Base-by-base conservation (phyloP, 257 asterid genomes). In the Eustoma russellianum region DNA sequence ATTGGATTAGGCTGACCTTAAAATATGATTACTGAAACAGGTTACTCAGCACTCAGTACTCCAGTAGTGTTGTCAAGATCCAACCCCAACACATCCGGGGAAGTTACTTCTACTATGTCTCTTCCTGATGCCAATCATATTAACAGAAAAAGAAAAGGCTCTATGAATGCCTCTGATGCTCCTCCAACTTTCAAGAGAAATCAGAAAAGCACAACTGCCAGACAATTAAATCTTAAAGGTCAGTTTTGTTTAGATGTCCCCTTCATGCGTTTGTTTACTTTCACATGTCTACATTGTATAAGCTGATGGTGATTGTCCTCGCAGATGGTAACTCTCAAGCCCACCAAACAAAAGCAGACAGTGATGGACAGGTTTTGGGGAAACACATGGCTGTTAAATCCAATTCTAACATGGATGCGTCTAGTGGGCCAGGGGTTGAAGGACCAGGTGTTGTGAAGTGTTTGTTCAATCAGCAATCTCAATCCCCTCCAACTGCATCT, bases 401-500 rank as follows among this genome's bases (percentile, higher is more conserved):
- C 35, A 59, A 64, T 53, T 64, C 58, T 55, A 53, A 61, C 50
- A 63, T 35, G 7, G 62, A 52, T 14, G 61, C 60, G 46, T 61
- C 60, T 7, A 60, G 56, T 34, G 76, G 65, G 50, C 55, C 86
- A 18, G 67, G 62, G 15, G 69, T 59, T 52, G 88, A 75, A 62
- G 94, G 85, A 57, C 52, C 63, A 34, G 43, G 57, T 44, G 94
- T 85, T 34, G 88, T 61, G 14, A 92, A 88, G 66, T 82, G 95
- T 53, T 69, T 92, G 75, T 92, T 92, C 79, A 73, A 71, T 64
- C 88, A 86, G 66, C 66, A 70, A 41, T 43, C 70, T 76, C 80
- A 74, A 35, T 70, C 90, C 59, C 79, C 87, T 43, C 79, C 85
- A 52, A 48, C 65, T 49, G 74, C 74, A 67, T 74, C 86, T 17